Conservation (phyloP, 192 early-diverging fungal genomes). For the Umbelopsis vinacea region DNA sequence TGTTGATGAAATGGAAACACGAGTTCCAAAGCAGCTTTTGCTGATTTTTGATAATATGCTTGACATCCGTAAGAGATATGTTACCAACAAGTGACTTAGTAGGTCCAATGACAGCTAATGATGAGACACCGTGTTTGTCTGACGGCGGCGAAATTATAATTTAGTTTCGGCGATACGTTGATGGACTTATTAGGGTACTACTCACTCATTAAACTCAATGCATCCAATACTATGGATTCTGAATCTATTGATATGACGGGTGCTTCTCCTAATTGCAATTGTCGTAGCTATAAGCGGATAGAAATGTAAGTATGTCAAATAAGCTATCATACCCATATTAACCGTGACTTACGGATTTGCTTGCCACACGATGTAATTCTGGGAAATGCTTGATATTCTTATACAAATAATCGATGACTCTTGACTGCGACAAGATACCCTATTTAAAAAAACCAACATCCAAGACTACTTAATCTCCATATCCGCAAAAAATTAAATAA, state of each 20-base stretch:
- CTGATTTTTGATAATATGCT: constrained; percentile 46
- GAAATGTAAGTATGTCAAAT: too few relatives aligned
- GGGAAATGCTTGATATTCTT: constrained; percentile 57
- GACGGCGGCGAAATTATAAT: too few relatives aligned
- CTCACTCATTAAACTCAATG: constrained; percentile 60
- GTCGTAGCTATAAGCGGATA: constrained; percentile 34
- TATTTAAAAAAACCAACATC: neutral
- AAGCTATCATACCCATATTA: neutral
- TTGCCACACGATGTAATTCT: constrained; percentile 46
- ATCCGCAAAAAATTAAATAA: neutral
- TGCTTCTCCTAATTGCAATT: constrained; percentile 55
- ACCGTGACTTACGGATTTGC: constrained; percentile 47
- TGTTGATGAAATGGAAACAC: constrained; percentile 66
- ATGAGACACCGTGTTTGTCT: constrained; percentile 65
- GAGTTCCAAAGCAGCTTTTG: constrained; percentile 54
- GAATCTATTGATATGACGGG: constrained; percentile 53
- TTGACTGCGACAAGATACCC: constrained; percentile 81
- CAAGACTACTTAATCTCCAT: neutral
- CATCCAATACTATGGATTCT: constrained; percentile 57
- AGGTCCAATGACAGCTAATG: constrained; percentile 61
- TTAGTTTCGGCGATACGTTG: too few relatives aligned
- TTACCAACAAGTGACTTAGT: constrained; percentile 63
- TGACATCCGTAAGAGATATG: constrained; percentile 72
- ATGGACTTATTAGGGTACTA: neutral
- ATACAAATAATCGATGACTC: constrained; percentile 70